A percentile compares a stretch with the other conserved stretches of the same genome.
These are phyloP conservation scores for Lolium rigidum DNA, from an alignment of 176 grass and related monocot genomes.

Conservation along the genomic window DNA sequence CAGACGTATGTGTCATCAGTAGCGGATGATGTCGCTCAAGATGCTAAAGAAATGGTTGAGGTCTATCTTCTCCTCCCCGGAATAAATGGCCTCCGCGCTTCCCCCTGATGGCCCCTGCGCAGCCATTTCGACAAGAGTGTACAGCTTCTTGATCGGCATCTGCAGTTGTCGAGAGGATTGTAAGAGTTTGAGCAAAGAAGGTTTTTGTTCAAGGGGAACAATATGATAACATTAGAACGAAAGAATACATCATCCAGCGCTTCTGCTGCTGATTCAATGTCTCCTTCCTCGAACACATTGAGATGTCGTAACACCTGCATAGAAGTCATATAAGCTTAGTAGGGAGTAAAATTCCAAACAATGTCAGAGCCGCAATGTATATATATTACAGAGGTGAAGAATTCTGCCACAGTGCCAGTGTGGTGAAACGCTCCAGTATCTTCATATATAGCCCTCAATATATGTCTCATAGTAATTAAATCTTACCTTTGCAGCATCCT, in stretches of 20 bases:
- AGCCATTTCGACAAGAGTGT: slow-evolving; percentile 97
- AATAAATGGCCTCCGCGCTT: slow-evolving; percentile 79
- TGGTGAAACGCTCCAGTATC: background rate
- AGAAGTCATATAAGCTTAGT: slow-evolving; percentile 23
- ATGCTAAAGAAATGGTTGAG: slow-evolving; percentile 97
- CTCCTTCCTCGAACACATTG: slow-evolving; percentile 69
- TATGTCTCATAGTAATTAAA: background rate
- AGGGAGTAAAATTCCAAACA: background rate
- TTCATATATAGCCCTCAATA: background rate
- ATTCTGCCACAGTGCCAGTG: background rate
- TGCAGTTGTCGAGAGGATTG: slow-evolving; percentile 47
- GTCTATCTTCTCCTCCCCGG: slow-evolving; percentile 82
- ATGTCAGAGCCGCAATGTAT: background rate
- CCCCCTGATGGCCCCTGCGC: slow-evolving; percentile 67
- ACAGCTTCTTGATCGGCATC: slow-evolving; percentile 89
- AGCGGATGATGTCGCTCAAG: slow-evolving; percentile 72
- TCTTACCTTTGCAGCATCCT: slow-evolving; percentile 94
- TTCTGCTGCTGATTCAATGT: slow-evolving; percentile 80
- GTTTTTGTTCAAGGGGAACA: background rate
- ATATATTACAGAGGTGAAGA: background rate
- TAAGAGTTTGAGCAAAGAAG: slow-evolving; percentile 45
- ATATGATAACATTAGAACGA: slow-evolving; percentile 31
- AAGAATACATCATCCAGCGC: slow-evolving; percentile 78
- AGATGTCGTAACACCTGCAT: slow-evolving; percentile 77
- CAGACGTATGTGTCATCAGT: slow-evolving; percentile 25